Base-by-base conservation (phyloP, 2,329 filamentous ascomycete genomes). In the Aspergillus oerlinghausenensis region DNA sequence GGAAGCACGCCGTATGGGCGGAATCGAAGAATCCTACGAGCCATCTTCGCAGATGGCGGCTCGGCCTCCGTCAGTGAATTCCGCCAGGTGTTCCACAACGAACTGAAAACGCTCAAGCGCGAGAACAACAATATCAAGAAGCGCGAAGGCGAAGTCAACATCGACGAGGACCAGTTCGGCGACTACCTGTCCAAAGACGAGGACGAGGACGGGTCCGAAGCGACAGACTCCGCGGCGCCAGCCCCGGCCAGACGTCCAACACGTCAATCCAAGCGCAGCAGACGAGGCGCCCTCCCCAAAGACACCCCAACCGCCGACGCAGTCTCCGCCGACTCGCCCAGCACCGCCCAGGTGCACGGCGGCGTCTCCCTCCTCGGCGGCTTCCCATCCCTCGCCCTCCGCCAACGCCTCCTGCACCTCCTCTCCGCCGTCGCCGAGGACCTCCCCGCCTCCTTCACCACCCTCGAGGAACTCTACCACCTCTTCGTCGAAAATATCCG, bases 401-500 rank as follows among this genome's bases (percentile, higher is more conserved):
- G 78, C 35, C 71, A 79, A 57, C 74, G 75, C n/a, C 70, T 80
- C 19, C 67, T 80, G 28, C 66, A 68, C 38, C 70, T 80, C 26
- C 70, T 80, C 14, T 74, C 72, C 10, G 63, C 51, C 40, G 71
- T 78, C 38, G 74, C 77, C 3, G 52, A 67, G 14, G 57, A 58
- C 10, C 64, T 77, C 11, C 73, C 72, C 0, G 60, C 65, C 1
- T 58, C 68, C 7, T 78, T 78, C 56, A 70, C 70, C 25, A 50
- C 65, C 14, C 62, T 74, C n/a, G 68, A 73, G 48, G 68, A 77
- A 0, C 67, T 79, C 23, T 77, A 75, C 60, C 69, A 74, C 43
- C 65, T 76, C 28, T 78, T 76, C 60, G 72, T 77, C 47, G 78
- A 80, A 45, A 74, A 79, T 57, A 77, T 80, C 56, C 74, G 75